Percentiles rank a stretch among this genome's conserved stretches.
These are phyloP conservation scores for Otatea glauca DNA, from an alignment of 176 grass and related monocot species.

Conservation along the genomic window DNA sequence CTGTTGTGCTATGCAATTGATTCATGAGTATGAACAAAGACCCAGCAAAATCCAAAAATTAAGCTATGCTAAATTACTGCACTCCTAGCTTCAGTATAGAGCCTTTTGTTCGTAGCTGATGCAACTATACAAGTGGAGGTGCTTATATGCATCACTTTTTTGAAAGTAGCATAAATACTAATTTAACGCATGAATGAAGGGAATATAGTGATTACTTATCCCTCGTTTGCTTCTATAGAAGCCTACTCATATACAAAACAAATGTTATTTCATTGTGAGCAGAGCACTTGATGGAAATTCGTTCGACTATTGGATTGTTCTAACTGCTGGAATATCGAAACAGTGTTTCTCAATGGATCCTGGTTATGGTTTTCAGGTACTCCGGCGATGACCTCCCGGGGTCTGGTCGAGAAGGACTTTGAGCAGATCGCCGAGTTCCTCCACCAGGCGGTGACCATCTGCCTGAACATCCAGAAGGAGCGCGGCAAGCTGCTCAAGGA, in stretches of 20 bases:
- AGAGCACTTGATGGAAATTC: neutral
- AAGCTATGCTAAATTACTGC: neutral
- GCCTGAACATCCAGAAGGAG: conserved; percentile 89
- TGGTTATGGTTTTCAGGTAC: conserved; percentile 55
- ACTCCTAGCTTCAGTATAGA: neutral
- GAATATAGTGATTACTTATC: no score
- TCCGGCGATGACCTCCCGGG: conserved; percentile 91
- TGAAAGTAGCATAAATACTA: no score
- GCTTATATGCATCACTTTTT: no score
- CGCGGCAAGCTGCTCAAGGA: conserved; percentile 86
- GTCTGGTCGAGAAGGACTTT: conserved; percentile 91
- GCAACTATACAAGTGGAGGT: neutral
- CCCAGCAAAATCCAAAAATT: neutral
- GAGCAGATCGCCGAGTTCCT: conserved; percentile 96
- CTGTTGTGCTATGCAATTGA: neutral
- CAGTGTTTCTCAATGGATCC: neutral
- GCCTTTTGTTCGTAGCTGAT: neutral
- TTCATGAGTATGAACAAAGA: neutral
- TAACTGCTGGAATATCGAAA: neutral
- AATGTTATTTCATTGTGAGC: neutral
- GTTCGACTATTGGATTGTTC: neutral
- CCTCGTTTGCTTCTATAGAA: no score
- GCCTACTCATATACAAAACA: no score
- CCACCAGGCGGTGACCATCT: conserved; percentile 87
- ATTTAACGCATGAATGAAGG: no score